Evolutionary conservation across 2,329 filamentous ascomycete species (phyloP).

Genomic region (Aspergillus uvarum): DNA sequence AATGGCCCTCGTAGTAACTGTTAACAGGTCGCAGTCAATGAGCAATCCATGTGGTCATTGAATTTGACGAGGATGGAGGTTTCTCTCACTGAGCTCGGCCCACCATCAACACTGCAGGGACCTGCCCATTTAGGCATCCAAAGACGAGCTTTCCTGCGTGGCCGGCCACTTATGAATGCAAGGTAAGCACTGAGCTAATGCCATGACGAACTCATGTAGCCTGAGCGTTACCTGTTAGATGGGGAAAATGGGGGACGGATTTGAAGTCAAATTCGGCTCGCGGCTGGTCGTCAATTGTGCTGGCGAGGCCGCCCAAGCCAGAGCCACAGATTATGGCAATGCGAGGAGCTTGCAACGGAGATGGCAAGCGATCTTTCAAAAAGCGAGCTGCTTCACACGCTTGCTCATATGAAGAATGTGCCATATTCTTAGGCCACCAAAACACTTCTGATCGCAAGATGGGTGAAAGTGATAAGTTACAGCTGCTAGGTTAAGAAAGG

Average conservation of each 20-base stretch:
- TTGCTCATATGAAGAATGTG: conserved; percentile 23
- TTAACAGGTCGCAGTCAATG: not conserved
- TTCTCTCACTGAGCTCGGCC: conserved; percentile 63
- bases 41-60: conserved; percentile 4
- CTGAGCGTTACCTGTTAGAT: conserved; percentile 55
- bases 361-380: conserved; percentile 52
- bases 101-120: conserved; percentile 62
- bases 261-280: conserved; percentile 57
- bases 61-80: not conserved
- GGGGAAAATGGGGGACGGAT: conserved; percentile 62
- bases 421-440: not conserved
- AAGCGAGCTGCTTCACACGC: conserved; percentile 52
- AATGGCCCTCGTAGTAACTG: conserved; percentile 68
- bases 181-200: not conserved
- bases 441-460: too few relatives aligned
- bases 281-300: conserved; percentile 53
- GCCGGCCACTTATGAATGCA: conserved; percentile 47
- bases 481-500: too few relatives aligned
- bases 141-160: conserved; percentile 67
- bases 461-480: too few relatives aligned
- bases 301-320: conserved; percentile 61
- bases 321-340: conserved; percentile 66
- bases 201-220: not conserved
- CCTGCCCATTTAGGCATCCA: conserved; percentile 56
- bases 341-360: conserved; percentile 51